These are phyloP conservation scores for Paecilomyces sp. DNA, from an alignment of 2,329 filamentous ascomycete genomes.

Conservation along the genomic window DNA sequence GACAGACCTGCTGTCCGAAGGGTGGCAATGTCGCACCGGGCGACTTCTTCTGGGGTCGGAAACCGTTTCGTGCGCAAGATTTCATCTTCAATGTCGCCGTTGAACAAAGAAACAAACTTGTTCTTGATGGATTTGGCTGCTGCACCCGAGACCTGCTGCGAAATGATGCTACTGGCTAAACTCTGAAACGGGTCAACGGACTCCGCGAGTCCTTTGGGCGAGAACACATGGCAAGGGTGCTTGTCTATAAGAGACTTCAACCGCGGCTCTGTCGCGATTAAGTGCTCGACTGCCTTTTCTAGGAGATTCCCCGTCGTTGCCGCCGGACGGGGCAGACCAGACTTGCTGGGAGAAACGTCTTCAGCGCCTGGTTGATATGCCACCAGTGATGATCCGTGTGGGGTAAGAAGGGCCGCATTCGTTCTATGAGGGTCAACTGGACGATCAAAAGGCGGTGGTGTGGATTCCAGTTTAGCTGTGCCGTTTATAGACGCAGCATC, in stretches of 20 bases:
- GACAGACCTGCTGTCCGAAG: constrained; percentile 83
- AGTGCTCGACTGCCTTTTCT: constrained; percentile 65
- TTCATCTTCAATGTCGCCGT: constrained; percentile 24
- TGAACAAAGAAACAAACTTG: constrained; percentile 73
- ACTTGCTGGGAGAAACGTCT: constrained; percentile 34
- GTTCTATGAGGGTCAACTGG: constrained; percentile 42
- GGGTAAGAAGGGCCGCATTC: constrained; percentile 42
- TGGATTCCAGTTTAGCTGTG: constrained; percentile 41
- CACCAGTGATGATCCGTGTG: constrained; percentile 40
- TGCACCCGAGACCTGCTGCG: constrained; percentile 90
- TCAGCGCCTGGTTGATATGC: constrained; percentile 37
- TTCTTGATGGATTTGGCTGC: constrained; percentile 83
- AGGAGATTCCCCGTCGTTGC: constrained; percentile 67
- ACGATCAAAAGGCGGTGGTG: constrained; percentile 35
- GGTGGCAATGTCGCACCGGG: constrained; percentile 52
- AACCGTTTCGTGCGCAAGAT: constrained; percentile 42
- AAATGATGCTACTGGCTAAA: constrained; percentile 81
- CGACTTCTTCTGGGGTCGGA: constrained; percentile 69
- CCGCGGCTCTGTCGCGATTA: constrained; percentile 65
- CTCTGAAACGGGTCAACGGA: constrained; percentile 81
- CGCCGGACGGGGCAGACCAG: constrained; percentile 33
- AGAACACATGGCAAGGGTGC: constrained; percentile 73
- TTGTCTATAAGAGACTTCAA: constrained; percentile 66
- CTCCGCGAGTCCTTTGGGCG: constrained; percentile 72
- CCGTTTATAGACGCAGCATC: constrained; percentile 9